These are phyloP conservation scores for Colletotrichum kahawae DNA, from an alignment of 2,329 filamentous ascomycete species.

Conservation along the genomic window DNA sequence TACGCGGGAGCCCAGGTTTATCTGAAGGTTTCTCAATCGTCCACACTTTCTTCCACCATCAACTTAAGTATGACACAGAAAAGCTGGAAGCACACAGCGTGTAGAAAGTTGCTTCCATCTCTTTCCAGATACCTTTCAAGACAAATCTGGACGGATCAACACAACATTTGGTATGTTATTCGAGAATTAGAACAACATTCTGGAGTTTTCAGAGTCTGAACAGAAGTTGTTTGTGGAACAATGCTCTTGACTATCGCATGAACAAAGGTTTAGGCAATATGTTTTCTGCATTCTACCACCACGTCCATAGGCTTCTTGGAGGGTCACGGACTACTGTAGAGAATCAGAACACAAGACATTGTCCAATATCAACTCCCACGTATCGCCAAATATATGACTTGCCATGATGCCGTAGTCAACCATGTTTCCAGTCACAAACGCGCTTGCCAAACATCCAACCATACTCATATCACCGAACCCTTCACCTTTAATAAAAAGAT, in stretches of 20 bases:
- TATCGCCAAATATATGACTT: neutral
- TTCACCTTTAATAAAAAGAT: neutral
- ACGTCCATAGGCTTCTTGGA: neutral
- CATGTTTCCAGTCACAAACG: neutral
- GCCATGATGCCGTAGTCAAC: neutral
- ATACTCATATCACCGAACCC: neutral
- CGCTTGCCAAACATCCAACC: neutral
- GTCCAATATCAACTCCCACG: neutral
- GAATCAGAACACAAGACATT: neutral
- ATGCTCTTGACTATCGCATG: neutral
- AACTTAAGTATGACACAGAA: neutral
- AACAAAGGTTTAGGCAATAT: neutral
- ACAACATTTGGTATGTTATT: fast-evolving
- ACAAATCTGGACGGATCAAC: neutral
- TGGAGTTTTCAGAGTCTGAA: neutral
- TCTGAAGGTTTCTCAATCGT: neutral
- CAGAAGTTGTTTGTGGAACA: neutral
- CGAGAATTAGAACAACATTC: neutral
- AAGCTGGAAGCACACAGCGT: neutral
- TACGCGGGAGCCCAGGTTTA: neutral
- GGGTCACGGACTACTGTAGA: neutral
- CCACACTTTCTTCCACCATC: neutral
- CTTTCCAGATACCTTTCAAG: neutral
- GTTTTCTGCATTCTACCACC: neutral
- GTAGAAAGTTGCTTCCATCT: neutral